Conservation (phyloP, 768 basidiomycete species). For the Trametes sanguinea region DNA sequence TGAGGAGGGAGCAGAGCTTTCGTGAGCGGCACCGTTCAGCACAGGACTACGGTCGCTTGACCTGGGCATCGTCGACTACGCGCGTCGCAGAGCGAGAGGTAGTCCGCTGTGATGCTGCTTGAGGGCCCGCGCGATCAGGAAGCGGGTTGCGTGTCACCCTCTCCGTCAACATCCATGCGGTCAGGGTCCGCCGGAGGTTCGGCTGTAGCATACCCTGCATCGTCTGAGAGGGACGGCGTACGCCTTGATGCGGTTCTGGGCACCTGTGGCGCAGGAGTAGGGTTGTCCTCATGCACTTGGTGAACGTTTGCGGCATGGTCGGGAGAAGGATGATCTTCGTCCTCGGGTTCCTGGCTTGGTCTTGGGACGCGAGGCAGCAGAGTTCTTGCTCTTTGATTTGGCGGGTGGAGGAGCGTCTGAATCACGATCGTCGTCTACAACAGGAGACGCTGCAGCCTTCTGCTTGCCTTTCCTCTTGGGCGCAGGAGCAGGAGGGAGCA, state of each 20-base stretch:
- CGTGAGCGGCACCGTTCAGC: not conserved
- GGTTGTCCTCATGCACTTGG: not conserved
- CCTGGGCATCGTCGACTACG: not conserved
- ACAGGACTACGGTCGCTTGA: conserved; percentile 3
- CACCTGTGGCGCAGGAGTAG: not conserved
- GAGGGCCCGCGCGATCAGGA: too few relatives aligned
- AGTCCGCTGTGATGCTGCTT: not conserved
- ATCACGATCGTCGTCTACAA: conserved; percentile 21
- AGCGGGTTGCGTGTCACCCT: not conserved
- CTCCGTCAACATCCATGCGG: conserved; percentile 17
- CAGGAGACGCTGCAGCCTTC: not conserved
- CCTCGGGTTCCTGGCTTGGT: conserved; percentile 21
- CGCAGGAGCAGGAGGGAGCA: not conserved
- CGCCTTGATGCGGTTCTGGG: conserved; percentile 8
- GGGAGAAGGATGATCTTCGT: conserved; percentile 13
- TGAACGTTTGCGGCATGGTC: conserved; percentile 7
- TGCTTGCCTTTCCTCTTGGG: conserved; percentile 23
- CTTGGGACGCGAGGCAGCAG: conserved; percentile 19
- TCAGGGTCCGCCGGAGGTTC: conserved; percentile 22
- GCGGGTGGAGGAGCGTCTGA: not conserved
- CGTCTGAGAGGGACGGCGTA: conserved; percentile 28
- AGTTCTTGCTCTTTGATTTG: conserved; percentile 14
- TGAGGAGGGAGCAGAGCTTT: not conserved
- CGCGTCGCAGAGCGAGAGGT: not conserved
- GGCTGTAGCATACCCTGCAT: conserved; percentile 32